Percentiles rank a stretch among this genome's conserved stretches.
phyloP scores from a whole-genome alignment of 1,284 basidiomycete genomes.

The Wolfiporia cocos region DNA sequence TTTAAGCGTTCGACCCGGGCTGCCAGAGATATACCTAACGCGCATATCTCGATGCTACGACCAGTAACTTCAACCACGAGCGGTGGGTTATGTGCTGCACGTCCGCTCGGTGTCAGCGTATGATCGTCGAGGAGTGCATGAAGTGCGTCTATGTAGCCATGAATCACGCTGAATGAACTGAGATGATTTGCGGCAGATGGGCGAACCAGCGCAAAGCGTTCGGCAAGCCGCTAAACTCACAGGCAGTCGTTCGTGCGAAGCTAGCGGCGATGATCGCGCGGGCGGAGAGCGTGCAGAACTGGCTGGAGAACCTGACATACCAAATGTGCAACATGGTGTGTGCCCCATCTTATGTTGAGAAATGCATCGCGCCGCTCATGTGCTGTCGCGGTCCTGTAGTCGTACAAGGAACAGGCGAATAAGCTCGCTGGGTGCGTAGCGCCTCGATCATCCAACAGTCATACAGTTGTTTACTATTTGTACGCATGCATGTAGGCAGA shows the following conservation, averaged over 20 bases:
- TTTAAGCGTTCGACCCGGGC: too few species aligned
- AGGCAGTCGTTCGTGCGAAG: constrained; percentile 82
- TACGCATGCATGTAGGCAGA: constrained; percentile 42
- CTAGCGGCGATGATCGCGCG: constrained; percentile 83
- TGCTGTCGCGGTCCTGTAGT: constrained; percentile 13
- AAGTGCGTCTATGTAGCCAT: constrained; percentile 35
- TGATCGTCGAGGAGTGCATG: constrained; percentile 60
- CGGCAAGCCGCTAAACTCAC: constrained; percentile 77
- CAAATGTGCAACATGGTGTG: constrained; percentile 88
- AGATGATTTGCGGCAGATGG: constrained; percentile 44
- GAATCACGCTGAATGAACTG: background rate
- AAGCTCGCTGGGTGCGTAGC: constrained; percentile 24
- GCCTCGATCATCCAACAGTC: background rate
- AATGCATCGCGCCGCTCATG: background rate
- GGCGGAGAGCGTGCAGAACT: constrained; percentile 75
- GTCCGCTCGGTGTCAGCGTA: constrained; percentile 43
- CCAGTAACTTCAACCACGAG: constrained; percentile 63
- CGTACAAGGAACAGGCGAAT: constrained; percentile 25
- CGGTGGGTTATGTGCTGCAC: constrained; percentile 67
- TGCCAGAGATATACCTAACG: too few species aligned
- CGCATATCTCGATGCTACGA: too few species aligned
- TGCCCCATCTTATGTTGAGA: background rate
- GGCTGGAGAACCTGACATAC: constrained; percentile 87
- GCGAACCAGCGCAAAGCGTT: constrained; percentile 75
- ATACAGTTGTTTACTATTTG: background rate